These are phyloP conservation scores for Phoma sp. DNA, from an alignment of 2,329 filamentous ascomycete species.

Conservation along the genomic window DNA sequence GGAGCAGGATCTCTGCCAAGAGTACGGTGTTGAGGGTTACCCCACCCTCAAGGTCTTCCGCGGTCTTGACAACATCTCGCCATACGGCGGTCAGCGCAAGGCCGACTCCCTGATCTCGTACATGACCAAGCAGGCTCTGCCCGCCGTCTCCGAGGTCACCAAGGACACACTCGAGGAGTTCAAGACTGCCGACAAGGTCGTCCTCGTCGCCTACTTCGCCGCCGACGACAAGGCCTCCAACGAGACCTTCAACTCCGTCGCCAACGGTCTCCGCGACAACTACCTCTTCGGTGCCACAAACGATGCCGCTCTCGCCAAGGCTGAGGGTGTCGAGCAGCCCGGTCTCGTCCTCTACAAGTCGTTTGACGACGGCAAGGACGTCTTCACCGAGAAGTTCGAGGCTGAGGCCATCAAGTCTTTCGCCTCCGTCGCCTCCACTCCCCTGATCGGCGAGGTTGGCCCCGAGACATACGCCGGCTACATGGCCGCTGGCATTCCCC, in stretches of 20 bases:
- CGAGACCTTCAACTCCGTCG: slow-evolving; percentile 80
- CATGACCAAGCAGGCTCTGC: slow-evolving; percentile 98
- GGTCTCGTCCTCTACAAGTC: slow-evolving; percentile 94
- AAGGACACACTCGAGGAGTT: slow-evolving; percentile 90
- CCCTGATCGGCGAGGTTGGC: slow-evolving; percentile 92
- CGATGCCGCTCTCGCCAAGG: slow-evolving; percentile 84
- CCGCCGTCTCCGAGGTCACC: slow-evolving; percentile 83
- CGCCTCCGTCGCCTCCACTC: slow-evolving; percentile 83
- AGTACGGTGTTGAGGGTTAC: slow-evolving; percentile 93
- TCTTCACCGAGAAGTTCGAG: slow-evolving; percentile 83
- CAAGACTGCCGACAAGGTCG: slow-evolving; percentile 97
- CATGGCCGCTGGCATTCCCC: slow-evolving; percentile 89
- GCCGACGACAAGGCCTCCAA: slow-evolving; percentile 83
- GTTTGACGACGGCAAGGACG: slow-evolving; percentile 94
- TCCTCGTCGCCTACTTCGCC: slow-evolving; percentile 87
- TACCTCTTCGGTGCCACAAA: slow-evolving; percentile 91
- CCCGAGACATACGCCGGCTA: slow-evolving; percentile 96
- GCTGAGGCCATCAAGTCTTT: slow-evolving; percentile 81
- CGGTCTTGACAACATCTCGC: slow-evolving; percentile 78
- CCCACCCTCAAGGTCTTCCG: slow-evolving; percentile 99
- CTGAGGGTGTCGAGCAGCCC: slow-evolving; percentile 87
- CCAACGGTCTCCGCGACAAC: slow-evolving; percentile 80
- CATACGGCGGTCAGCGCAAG: slow-evolving; percentile 91
- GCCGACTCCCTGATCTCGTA: slow-evolving; percentile 78
- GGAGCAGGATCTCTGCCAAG: slow-evolving; percentile 88